Conservation (phyloP, 169 alveolate species). For the Theileria orientalis region DNA sequence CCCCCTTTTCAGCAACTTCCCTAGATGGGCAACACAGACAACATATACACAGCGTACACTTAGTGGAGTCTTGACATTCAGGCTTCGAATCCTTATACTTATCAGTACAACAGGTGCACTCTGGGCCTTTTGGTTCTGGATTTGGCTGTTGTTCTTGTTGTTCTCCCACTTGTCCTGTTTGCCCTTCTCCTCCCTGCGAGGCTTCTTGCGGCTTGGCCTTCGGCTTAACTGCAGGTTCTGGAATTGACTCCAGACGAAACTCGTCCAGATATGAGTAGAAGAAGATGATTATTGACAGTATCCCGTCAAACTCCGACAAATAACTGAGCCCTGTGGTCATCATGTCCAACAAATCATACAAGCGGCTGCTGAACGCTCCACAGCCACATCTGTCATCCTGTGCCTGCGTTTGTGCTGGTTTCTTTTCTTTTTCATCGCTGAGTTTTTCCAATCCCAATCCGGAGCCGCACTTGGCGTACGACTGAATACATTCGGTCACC, state of each 20-base stretch:
- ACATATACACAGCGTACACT: background rate
- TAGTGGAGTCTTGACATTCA: background rate
- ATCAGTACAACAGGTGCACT: background rate
- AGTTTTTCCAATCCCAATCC: background rate
- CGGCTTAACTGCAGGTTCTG: too few relatives aligned
- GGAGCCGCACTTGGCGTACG: background rate
- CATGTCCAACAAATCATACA: conserved; percentile 5
- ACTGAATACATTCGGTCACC: too few relatives aligned
- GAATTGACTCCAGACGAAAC: background rate
- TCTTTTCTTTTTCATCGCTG: background rate
- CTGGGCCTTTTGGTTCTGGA: too few relatives aligned
- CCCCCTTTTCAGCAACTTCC: background rate
- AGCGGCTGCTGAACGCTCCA: conserved; percentile 5
- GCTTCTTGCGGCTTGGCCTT: too few relatives aligned
- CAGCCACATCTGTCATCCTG: too few relatives aligned
- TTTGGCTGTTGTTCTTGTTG: too few relatives aligned
- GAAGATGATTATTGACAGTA: conserved; percentile 12
- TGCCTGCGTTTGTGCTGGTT: too few relatives aligned
- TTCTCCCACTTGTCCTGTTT: too few relatives aligned
- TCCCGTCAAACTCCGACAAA: conserved; percentile 16
- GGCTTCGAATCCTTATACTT: background rate
- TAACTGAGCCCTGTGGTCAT: conserved; percentile 1
- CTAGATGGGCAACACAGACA: conserved; percentile 2
- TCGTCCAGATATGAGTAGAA: background rate
- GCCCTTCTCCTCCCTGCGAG: too few relatives aligned